Evolutionary conservation across 495 filamentous ascomycete genomes (phyloP).

Genomic region (Cercophora samala): DNA sequence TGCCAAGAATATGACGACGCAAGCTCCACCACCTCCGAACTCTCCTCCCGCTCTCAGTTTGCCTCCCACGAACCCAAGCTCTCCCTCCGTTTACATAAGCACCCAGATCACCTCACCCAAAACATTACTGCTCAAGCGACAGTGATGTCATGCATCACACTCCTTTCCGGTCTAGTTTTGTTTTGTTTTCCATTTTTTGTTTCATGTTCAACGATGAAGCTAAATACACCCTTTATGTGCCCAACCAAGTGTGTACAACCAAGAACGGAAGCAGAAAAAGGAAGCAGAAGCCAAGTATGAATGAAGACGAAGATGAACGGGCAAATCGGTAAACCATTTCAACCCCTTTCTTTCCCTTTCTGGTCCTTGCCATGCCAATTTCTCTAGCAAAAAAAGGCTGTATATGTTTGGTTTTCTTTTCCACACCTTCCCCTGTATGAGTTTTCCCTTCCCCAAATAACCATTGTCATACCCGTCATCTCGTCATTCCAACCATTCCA

Average conservation of each 20-base stretch:
- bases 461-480: slow-evolving; percentile 7
- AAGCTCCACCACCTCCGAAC: background rate
- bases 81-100: slow-evolving; percentile 8
- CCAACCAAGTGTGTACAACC: background rate
- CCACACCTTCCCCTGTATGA: background rate
- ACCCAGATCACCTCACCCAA: background rate
- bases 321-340: background rate
- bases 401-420: background rate
- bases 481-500: slow-evolving; percentile 10
- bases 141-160: slow-evolving; percentile 5
- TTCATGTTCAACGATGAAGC: background rate
- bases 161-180: background rate
- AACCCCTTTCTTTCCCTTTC: background rate
- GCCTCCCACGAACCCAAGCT: background rate
- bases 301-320: background rate
- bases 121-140: background rate
- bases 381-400: background rate
- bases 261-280: background rate
- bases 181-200: background rate
- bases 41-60: too few species aligned
- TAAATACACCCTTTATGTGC: background rate
- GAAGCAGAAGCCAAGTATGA: background rate
- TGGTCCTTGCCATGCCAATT: background rate
- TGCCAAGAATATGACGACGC: slow-evolving; percentile 12
- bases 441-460: background rate